Base-by-base conservation (phyloP, 2,329 filamentous ascomycete species). In the Xenosphaeropsis pyriputrescens region DNA sequence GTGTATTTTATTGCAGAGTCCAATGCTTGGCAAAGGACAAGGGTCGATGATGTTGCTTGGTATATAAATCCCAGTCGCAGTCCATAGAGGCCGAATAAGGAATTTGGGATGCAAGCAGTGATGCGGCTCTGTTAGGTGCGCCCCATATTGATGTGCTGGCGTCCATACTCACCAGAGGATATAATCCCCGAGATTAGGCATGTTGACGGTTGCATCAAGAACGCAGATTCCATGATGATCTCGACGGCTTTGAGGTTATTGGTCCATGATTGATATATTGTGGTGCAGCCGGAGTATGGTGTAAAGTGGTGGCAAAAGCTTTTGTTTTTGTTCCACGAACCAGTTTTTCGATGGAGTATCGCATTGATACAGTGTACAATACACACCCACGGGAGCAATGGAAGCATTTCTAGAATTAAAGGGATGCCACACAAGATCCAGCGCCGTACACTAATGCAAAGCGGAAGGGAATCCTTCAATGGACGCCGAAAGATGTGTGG, bases 71-170 rank as follows among this genome's bases (percentile, higher is more conserved):
- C 43, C 42, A 40, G 22, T 26, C 8, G 22, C 8, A 26, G 12
- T 9, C 22, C 7, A 26, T 11, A 26, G 8, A 26, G 22, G 22
- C 22, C 22, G 22, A 26, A 26, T 6, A 9, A 26, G 22, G 22
- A 11, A 26, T 26, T 26, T 26, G 12, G 7, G 12, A 26, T 26
- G 22, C 22, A 26, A 50, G 53, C 50, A 46, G 52, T 53, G 47
- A 73, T 78, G 72, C 72, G 73, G 73, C 73, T 75, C 71, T 75
- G 67, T 50, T 55, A 46, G 70, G 73, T 71, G 22, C 71, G 72
- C 74, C 72, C 72, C 71, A 73, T 75, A 64, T 55, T 83, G 84
- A 86, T 93, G 85, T 81, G 85, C 70, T 93, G 85, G 41, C 85
- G 79, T 78, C 67, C 68, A 69, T 79, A 70, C 69, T 75, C 72